These are phyloP conservation scores for Vachellia collinsii DNA, from an alignment of 306 rosid genomes.

Conservation along the genomic window DNA sequence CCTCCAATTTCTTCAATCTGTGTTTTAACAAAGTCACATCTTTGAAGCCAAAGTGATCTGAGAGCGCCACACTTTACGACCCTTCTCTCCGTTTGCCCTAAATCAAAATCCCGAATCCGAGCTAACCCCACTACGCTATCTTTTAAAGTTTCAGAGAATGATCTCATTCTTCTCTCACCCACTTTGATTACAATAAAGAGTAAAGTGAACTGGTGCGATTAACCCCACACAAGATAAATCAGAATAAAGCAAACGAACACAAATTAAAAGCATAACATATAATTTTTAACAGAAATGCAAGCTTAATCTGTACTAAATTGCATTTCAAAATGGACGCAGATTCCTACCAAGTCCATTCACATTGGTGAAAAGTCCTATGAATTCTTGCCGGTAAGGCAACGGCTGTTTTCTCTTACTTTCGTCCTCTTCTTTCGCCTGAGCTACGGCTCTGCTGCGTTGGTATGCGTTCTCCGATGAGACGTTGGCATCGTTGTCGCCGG, in stretches of 20 bases:
- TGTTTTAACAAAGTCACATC: not conserved
- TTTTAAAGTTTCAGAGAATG: not conserved
- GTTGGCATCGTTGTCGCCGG: not conserved
- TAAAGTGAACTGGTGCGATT: not conserved
- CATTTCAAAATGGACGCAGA: conserved; percentile 49
- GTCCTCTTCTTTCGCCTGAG: conserved; percentile 27
- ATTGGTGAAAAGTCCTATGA: conserved; percentile 55
- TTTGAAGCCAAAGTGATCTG: not conserved
- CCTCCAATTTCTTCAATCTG: not conserved
- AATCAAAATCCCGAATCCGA: conserved; percentile 4
- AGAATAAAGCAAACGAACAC: not conserved
- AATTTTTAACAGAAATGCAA: not conserved
- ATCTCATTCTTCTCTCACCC: not conserved
- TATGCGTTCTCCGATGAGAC: not conserved
- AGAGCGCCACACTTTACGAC: conserved; percentile 19
- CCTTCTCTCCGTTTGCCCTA: not conserved
- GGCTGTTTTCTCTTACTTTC: conserved; percentile 40
- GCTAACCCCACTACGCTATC: conserved; percentile 8
- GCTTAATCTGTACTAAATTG: not conserved
- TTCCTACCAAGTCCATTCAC: conserved; percentile 53
- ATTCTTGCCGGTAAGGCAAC: conserved; percentile 46
- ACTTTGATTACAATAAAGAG: conserved; percentile 8
- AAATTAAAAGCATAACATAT: not conserved
- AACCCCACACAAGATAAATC: not conserved
- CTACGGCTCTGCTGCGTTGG: not conserved